Evolutionary conservation across 441 rosid species (phyloP).

Genomic region (Biscutella laevigata): DNA sequence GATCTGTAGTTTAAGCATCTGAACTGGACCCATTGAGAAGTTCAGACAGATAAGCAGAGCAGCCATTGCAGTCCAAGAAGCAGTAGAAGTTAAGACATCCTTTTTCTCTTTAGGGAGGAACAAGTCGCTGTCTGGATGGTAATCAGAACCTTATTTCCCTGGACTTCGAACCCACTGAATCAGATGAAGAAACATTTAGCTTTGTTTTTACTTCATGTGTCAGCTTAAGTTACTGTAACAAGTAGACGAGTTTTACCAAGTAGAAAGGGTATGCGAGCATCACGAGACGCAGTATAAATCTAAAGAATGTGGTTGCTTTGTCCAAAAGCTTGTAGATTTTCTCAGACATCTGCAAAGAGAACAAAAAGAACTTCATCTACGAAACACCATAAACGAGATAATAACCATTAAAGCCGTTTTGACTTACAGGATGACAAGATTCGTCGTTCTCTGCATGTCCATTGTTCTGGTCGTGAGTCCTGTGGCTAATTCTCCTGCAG

Average conservation of each 20-base stretch:
- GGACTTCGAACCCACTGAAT: conserved; percentile 59
- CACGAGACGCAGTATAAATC: conserved; percentile 57
- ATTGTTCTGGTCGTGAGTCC: conserved; percentile 90
- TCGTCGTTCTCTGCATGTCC: conserved; percentile 96
- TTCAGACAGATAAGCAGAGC: conserved; percentile 37
- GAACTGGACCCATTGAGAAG: conserved; percentile 45
- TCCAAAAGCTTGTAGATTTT: conserved; percentile 60
- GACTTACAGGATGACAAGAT: conserved; percentile 83
- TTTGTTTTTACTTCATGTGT: not conserved
- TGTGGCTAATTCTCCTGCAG: conserved; percentile 88
- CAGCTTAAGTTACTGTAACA: conserved; percentile 5
- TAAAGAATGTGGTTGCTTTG: conserved; percentile 27
- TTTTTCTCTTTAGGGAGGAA: conserved; percentile 43
- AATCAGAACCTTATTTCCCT: conserved; percentile 62
- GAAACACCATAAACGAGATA: not conserved
- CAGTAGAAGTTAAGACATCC: conserved; percentile 55
- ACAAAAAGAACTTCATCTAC: not conserved
- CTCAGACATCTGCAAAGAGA: conserved; percentile 55
- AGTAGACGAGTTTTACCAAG: conserved; percentile 31
- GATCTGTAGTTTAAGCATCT: conserved; percentile 56
- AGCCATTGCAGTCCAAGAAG: conserved; percentile 60
- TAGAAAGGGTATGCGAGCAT: conserved; percentile 64
- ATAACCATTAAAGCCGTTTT: not conserved
- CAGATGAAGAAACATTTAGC: conserved; percentile 13
- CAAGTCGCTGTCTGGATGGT: conserved; percentile 49